These are phyloP conservation scores for Saitozyma podzolica DNA, from an alignment of 768 basidiomycete genomes.

Conservation along the genomic window DNA sequence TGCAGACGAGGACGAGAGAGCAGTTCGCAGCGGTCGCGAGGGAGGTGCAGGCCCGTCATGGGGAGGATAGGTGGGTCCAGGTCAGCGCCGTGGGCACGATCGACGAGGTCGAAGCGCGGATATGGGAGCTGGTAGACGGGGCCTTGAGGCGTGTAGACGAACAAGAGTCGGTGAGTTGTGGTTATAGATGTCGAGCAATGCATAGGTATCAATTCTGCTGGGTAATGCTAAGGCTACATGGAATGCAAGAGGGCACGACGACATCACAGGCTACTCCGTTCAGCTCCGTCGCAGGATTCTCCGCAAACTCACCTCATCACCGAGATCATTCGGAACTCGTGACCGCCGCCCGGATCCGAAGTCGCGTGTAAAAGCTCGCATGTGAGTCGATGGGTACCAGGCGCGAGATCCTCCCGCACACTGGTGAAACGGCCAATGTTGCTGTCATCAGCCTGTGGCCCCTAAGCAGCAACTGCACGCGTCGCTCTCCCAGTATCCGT, in stretches of 20 bases:
- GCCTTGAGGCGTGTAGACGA: not conserved
- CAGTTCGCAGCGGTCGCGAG: constrained; percentile 39
- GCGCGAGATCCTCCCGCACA: constrained; percentile 24
- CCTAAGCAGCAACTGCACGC: constrained; percentile 24
- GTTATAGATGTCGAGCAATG: too few relatives aligned
- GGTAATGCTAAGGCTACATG: too few relatives aligned
- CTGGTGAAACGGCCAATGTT: constrained; percentile 31
- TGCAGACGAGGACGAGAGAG: constrained; percentile 32
- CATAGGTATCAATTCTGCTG: too few relatives aligned
- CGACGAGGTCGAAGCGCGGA: constrained; percentile 37
- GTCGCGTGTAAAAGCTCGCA: constrained; percentile 42
- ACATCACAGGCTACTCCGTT: too few relatives aligned
- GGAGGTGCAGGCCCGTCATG: constrained; percentile 30
- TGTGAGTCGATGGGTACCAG: constrained; percentile 40
- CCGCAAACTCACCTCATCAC: constrained; percentile 42
- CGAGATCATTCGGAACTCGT: constrained; percentile 47
- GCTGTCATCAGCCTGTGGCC: not conserved
- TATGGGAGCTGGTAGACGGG: constrained; percentile 25
- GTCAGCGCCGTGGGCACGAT: constrained; percentile 38
- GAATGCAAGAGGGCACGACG: too few relatives aligned
- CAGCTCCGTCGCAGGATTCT: too few relatives aligned
- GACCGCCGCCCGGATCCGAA: constrained; percentile 41
- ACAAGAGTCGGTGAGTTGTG: too few relatives aligned
- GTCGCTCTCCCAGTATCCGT: constrained; percentile 48
- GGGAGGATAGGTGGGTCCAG: constrained; percentile 34